Evolutionary conservation across 495 filamentous ascomycete species (phyloP).

Genomic region (Aspergillus haitiensis): DNA sequence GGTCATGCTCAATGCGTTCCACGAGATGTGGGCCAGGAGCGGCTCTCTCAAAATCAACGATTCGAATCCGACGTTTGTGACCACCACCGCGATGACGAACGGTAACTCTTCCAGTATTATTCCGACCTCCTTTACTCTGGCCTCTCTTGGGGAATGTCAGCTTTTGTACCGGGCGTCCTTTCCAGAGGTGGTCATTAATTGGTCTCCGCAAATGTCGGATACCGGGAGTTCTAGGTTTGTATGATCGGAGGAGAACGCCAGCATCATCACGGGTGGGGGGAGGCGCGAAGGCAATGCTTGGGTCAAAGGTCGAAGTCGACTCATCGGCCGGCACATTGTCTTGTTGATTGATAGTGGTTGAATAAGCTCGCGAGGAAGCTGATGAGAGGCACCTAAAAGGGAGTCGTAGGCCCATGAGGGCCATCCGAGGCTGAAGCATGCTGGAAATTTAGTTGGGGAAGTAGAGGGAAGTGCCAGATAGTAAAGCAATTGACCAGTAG

Average conservation of each 20-base stretch:
- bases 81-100: constrained; percentile 91
- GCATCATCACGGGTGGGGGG: constrained; percentile 43
- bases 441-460: constrained; percentile 18
- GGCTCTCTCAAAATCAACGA: constrained; percentile 78
- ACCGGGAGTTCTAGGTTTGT: constrained; percentile 94
- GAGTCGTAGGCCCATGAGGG: constrained; percentile 51
- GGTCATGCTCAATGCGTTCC: constrained; percentile 94
- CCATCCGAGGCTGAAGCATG: constrained; percentile 68
- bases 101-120: constrained; percentile 79
- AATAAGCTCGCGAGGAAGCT: constrained; percentile 52
- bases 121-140: constrained; percentile 87
- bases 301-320: constrained; percentile 35
- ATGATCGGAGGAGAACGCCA: constrained; percentile 63
- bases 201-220: constrained; percentile 86
- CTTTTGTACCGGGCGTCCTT: constrained; percentile 77
- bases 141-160: constrained; percentile 91
- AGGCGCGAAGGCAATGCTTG: constrained; percentile 45
- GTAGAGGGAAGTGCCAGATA: background rate
- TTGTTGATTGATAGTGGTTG: constrained; percentile 48
- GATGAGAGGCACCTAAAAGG: constrained; percentile 47
- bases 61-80: constrained; percentile 85
- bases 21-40: constrained; percentile 78
- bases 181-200: constrained; percentile 95
- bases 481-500: constrained; percentile 13
- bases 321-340: constrained; percentile 37